Conservation (phyloP, 192 early-diverging fungal genomes). For the Dimargaris xerosporica region DNA sequence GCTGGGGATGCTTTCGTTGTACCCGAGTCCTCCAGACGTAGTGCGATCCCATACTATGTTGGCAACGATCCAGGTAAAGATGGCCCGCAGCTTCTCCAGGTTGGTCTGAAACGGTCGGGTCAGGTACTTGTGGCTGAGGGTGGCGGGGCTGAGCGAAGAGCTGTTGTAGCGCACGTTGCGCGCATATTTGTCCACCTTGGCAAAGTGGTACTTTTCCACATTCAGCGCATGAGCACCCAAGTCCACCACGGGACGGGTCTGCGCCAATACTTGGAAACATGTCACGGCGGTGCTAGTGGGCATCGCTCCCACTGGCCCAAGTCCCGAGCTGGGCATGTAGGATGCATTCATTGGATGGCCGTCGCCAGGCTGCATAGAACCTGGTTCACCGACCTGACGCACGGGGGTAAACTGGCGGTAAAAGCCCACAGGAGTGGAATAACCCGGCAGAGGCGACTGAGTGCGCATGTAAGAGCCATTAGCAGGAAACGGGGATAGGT, state of each 20-base stretch:
- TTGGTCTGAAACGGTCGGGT: slow-evolving; percentile 46
- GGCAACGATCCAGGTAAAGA: slow-evolving; percentile 52
- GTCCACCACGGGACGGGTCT: slow-evolving; percentile 7
- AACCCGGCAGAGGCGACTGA: neutral
- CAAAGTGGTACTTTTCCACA: slow-evolving; percentile 21
- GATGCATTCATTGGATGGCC: no score
- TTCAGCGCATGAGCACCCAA: neutral
- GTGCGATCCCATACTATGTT: slow-evolving; percentile 39
- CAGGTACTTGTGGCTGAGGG: slow-evolving; percentile 45
- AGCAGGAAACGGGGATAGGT: neutral
- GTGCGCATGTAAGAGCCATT: neutral
- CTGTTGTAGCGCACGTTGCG: slow-evolving; percentile 44
- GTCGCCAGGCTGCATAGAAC: no score
- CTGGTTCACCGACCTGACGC: no score
- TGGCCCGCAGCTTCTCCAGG: slow-evolving; percentile 38
- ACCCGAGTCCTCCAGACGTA: neutral
- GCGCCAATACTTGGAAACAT: neutral
- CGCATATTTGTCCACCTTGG: slow-evolving; percentile 48
- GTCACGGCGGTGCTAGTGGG: neutral
- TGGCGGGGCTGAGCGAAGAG: slow-evolving; percentile 36
- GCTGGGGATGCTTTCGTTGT: slow-evolving; percentile 21
- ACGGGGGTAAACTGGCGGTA: neutral
- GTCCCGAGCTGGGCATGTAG: neutral
- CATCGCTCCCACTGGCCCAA: no score
- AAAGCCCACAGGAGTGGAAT: slow-evolving; percentile 1